Conservation (phyloP, 179 eudicot genomes). For the Beta corolliflora region DNA sequence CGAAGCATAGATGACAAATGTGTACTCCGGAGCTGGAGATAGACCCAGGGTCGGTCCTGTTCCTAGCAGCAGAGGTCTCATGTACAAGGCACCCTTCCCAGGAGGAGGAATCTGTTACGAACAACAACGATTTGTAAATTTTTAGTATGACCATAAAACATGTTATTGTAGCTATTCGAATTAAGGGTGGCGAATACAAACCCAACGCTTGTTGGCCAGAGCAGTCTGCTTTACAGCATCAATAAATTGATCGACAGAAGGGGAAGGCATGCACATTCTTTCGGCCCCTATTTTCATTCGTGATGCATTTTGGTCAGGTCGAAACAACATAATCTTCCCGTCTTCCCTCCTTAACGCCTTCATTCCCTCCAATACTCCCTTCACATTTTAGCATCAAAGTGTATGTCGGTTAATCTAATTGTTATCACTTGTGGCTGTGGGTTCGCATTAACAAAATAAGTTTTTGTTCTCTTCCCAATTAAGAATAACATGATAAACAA, state of each 20-base stretch:
- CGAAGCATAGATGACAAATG: conserved; percentile 78
- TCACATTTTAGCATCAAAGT: not conserved
- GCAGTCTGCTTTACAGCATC: conserved; percentile 85
- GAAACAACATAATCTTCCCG: conserved; percentile 64
- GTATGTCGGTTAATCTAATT: too few species aligned
- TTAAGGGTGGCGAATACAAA: conserved; percentile 19
- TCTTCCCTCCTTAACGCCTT: conserved; percentile 71
- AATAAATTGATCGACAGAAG: conserved; percentile 69
- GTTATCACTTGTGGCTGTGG: too few species aligned
- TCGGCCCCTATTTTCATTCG: conserved; percentile 84
- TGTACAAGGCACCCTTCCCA: conserved; percentile 75
- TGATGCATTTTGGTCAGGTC: conserved; percentile 75
- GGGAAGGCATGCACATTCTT: conserved; percentile 94
- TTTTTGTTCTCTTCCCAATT: too few species aligned
- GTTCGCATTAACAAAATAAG: too few species aligned
- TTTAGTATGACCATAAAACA: too few species aligned
- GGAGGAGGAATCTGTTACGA: conserved; percentile 72
- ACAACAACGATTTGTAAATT: too few species aligned
- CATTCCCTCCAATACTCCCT: conserved; percentile 86
- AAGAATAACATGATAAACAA: too few species aligned
- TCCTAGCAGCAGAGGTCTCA: conserved; percentile 84
- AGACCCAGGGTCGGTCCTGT: conserved; percentile 72
- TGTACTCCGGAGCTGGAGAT: conserved; percentile 79
- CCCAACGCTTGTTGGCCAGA: conserved; percentile 84
- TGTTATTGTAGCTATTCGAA: too few species aligned